Evolutionary conservation across 345 rosid genomes (phyloP).

Genomic region (Citrus unshiu): DNA sequence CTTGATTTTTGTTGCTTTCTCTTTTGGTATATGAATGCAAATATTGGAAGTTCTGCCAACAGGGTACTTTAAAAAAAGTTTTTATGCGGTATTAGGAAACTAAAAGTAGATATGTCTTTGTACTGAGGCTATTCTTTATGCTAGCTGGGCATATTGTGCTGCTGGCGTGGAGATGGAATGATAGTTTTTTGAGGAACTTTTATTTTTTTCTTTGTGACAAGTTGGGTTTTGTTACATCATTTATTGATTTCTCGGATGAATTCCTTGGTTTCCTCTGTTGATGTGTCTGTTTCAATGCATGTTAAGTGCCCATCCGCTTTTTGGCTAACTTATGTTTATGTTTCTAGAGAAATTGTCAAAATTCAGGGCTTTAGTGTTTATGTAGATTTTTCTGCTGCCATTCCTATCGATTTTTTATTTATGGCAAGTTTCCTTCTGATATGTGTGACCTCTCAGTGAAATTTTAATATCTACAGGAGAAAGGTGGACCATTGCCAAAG

Average conservation of each 20-base stretch:
- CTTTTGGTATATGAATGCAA: neutral
- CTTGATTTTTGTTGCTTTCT: neutral
- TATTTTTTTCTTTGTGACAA: neutral
- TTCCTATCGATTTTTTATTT: neutral
- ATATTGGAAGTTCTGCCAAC: neutral
- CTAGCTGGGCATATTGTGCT: neutral
- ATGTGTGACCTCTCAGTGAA: neutral
- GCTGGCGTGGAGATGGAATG: neutral
- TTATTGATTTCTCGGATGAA: neutral
- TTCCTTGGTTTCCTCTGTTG: neutral
- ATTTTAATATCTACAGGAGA: constrained; percentile 19
- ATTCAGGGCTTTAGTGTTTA: neutral
- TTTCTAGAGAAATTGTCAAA: neutral
- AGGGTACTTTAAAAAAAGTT: neutral
- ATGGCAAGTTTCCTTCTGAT: neutral
- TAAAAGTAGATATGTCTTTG: neutral
- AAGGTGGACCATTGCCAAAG: constrained; percentile 52
- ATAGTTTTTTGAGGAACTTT: neutral
- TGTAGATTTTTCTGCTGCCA: neutral
- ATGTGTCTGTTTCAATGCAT: neutral
- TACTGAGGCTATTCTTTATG: neutral
- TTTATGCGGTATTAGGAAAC: neutral
- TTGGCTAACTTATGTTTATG: neutral
- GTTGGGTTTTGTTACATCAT: neutral
- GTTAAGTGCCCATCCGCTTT: neutral